Evolutionary conservation across 2,329 filamentous ascomycete species (phyloP).

Genomic region (Monosporascus cannonballus): DNA sequence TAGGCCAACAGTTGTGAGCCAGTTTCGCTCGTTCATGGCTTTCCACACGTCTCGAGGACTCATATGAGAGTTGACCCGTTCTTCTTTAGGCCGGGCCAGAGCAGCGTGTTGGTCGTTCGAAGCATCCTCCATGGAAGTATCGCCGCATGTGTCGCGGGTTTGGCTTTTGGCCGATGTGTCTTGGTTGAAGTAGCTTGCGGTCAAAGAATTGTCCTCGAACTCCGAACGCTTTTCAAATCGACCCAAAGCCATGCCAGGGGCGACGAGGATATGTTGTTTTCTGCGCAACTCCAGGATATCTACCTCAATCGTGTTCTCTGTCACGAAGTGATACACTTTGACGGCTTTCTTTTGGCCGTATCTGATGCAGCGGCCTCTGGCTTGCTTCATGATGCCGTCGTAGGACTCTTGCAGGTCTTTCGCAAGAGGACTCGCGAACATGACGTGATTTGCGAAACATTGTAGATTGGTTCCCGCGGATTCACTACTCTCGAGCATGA

Average conservation of each 20-base stretch:
- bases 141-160: not conserved
- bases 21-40: conserved; percentile 21
- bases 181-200: not conserved
- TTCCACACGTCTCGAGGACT: conserved; percentile 17
- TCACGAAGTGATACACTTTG: conserved; percentile 33
- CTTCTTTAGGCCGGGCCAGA: not conserved
- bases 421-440: conserved; percentile 32
- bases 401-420: conserved; percentile 26
- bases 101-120: not conserved
- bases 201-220: not conserved
- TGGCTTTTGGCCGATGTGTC: not conserved
- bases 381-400: conserved; percentile 32
- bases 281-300: conserved; percentile 29
- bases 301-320: conserved; percentile 33
- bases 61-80: conserved; percentile 13
- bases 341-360: conserved; percentile 33
- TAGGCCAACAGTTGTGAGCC: conserved; percentile 12
- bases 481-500: conserved; percentile 31
- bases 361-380: conserved; percentile 32
- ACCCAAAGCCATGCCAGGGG: conserved; percentile 9
- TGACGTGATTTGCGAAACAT: conserved; percentile 33
- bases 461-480: conserved; percentile 36
- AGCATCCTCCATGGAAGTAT: not conserved
- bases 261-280: conserved; percentile 4
- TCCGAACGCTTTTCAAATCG: conserved; percentile 1